These are phyloP conservation scores for Dimocarpus longan DNA, from an alignment of 345 rosid species.

Conservation along the genomic window DNA sequence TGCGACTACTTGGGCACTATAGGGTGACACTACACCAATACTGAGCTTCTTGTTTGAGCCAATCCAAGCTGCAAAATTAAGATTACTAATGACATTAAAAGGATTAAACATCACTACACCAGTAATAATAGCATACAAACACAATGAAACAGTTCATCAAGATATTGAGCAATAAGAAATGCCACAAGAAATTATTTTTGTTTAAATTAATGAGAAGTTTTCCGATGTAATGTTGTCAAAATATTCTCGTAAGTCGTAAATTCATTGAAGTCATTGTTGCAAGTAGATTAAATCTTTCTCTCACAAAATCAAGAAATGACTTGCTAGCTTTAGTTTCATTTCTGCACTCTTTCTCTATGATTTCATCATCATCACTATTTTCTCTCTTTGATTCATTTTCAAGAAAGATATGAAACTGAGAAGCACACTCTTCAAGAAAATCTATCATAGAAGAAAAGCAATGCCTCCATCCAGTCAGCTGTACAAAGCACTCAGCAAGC, in stretches of 20 bases:
- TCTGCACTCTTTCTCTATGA: neutral
- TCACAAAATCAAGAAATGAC: conserved; percentile 39
- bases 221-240: no score
- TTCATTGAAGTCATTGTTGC: neutral
- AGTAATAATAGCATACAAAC: neutral
- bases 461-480: conserved; percentile 17
- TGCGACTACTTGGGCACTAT: conserved; percentile 2
- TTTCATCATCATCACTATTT: no score
- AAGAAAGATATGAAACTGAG: neutral
- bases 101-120: neutral
- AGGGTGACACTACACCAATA: conserved; percentile 10
- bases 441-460: conserved; percentile 10
- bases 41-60: conserved; percentile 4
- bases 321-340: neutral
- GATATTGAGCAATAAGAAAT: neutral
- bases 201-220: no score
- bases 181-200: no score
- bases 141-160: neutral
- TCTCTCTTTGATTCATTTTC: conserved; percentile 25
- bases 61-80: neutral
- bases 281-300: conserved; percentile 12
- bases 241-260: no score
- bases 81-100: neutral
- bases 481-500: conserved; percentile 24
- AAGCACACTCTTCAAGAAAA: conserved; percentile 7